Percentiles rank a stretch among this genome's conserved stretches.
phyloP scores from a whole-genome alignment of 768 basidiomycete genomes.

The Panellus pusillus region DNA sequence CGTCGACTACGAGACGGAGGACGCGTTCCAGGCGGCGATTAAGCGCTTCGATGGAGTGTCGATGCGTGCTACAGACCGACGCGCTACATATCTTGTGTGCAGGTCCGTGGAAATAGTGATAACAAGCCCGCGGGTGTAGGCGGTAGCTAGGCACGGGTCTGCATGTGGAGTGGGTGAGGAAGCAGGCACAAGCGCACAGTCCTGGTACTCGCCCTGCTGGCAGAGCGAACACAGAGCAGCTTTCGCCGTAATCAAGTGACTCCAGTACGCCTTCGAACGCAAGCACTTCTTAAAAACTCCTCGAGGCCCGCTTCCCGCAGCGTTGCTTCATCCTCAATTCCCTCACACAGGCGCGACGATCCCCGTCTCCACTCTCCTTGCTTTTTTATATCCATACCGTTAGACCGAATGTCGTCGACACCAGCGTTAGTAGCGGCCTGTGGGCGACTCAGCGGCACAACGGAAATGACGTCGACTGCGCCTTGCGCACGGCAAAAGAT shows the following conservation, averaged over 20 bases:
- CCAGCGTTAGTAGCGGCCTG: conserved; percentile 72
- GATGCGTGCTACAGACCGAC: conserved; percentile 67
- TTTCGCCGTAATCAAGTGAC: too few relatives aligned
- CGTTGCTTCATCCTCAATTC: conserved; percentile 93
- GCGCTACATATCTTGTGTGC: conserved; percentile 80
- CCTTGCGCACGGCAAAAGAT: conserved; percentile 83
- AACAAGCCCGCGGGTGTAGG: conserved; percentile 90
- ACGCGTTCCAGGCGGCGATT: conserved; percentile 66
- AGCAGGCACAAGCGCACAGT: conserved; percentile 42
- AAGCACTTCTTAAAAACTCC: conserved; percentile 73
- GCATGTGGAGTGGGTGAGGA: conserved; percentile 77
- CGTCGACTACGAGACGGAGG: conserved; percentile 77
- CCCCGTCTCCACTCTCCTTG: not conserved
- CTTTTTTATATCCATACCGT: not conserved
- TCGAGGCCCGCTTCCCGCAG: conserved; percentile 76
- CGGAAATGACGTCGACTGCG: conserved; percentile 87
- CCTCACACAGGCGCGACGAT: conserved; percentile 61
- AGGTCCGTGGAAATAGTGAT: conserved; percentile 76
- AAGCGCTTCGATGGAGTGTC: conserved; percentile 67
- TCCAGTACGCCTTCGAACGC: conserved; percentile 60
- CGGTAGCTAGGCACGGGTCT: conserved; percentile 85
- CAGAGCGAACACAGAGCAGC: too few relatives aligned
- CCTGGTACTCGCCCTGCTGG: conserved; percentile 51
- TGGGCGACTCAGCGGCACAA: conserved; percentile 97
- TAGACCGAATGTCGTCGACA: conserved; percentile 78